Evolutionary conservation across 1,284 basidiomycete species (phyloP).

Genomic region (Polyporus tsugae): DNA sequence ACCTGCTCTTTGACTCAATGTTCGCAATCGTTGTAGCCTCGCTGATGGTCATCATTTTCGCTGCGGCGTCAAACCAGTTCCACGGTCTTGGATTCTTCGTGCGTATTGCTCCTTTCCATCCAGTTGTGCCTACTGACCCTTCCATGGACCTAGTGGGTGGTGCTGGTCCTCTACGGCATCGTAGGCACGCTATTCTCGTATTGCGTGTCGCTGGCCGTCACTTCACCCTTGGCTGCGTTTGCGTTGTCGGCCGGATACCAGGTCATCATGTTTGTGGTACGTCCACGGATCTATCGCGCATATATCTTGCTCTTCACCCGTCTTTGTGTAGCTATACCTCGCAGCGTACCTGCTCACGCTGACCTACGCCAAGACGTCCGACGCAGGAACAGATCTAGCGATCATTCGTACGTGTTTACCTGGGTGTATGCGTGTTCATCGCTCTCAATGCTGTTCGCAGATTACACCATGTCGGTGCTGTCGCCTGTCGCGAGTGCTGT

Average conservation of each 20-base stretch:
- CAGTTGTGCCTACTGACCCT: neutral
- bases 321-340: slow-evolving; percentile 59
- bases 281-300: slow-evolving; percentile 29
- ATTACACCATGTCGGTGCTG: slow-evolving; percentile 73
- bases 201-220: slow-evolving; percentile 66
- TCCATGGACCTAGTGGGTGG: slow-evolving; percentile 63
- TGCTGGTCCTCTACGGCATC: slow-evolving; percentile 77
- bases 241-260: slow-evolving; percentile 80
- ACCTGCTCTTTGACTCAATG: slow-evolving; percentile 78
- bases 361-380: slow-evolving; percentile 72
- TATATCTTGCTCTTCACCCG: neutral
- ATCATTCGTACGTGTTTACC: slow-evolving; percentile 57
- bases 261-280: slow-evolving; percentile 73
- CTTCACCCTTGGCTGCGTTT: slow-evolving; percentile 79
- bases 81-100: slow-evolving; percentile 75
- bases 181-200: slow-evolving; percentile 75
- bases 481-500: slow-evolving; percentile 78
- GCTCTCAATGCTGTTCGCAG: slow-evolving; percentile 35
- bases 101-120: slow-evolving; percentile 37
- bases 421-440: neutral
- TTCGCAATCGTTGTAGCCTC: slow-evolving; percentile 65
- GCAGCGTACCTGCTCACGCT: slow-evolving; percentile 72
- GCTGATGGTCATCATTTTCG: slow-evolving; percentile 70
- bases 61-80: slow-evolving; percentile 67
- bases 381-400: slow-evolving; percentile 61